A percentile compares a stretch with the other conserved stretches of the same genome.
phyloP scores from a whole-genome alignment of 169 alveolate genomes.

The Plasmodium gaboni region DNA sequence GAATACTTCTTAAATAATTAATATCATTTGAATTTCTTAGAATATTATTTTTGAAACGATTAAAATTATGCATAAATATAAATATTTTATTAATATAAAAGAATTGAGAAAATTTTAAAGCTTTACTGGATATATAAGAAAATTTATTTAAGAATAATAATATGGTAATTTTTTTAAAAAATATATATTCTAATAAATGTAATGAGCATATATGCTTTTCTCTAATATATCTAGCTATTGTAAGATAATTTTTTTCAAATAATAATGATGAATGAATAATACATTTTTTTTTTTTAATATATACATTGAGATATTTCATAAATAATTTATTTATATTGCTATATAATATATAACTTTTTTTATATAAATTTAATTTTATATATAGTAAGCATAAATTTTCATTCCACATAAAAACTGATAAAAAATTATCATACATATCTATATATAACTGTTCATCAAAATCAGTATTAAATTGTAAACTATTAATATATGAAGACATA shows the following conservation, averaged over 20 bases:
- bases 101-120: conserved; percentile 62
- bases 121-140: conserved; percentile 58
- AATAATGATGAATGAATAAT: conserved; percentile 59
- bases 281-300: conserved; percentile 67
- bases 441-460: conserved; percentile 60
- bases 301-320: conserved; percentile 45
- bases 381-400: conserved; percentile 47
- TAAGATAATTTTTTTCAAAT: conserved; percentile 61
- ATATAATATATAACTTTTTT: conserved; percentile 49
- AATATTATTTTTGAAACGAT: conserved; percentile 32
- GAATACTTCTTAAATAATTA: conserved; percentile 36
- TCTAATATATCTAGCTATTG: conserved; percentile 67
- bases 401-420: conserved; percentile 58
- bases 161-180: conserved; percentile 61
- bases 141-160: conserved; percentile 62
- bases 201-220: conserved; percentile 69
- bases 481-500: conserved; percentile 22
- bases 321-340: conserved; percentile 34
- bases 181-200: conserved; percentile 68
- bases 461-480: conserved; percentile 37
- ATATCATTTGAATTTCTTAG: conserved; percentile 9
- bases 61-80: conserved; percentile 70
- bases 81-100: conserved; percentile 66
- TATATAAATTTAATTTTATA: conserved; percentile 47
- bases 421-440: conserved; percentile 61